Base-by-base conservation (phyloP, 805 yeast species). In the Candida broadrunensis region DNA sequence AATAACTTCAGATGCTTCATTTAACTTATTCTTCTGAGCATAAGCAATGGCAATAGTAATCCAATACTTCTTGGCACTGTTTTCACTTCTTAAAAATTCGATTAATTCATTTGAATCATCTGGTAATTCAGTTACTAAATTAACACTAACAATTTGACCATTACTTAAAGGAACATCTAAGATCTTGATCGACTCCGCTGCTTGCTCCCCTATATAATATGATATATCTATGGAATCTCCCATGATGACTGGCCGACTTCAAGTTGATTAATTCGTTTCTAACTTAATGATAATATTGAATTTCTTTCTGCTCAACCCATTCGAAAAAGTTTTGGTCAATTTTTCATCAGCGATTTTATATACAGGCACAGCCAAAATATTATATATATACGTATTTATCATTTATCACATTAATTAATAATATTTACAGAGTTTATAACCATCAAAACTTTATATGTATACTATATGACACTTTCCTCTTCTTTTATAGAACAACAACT, bases 101-200 rank as follows among this genome's bases (percentile, higher is more conserved):
- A 85, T 80, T 47, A 93, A 72, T 55, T 93, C 98, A 34, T 80
- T 74, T 4, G 96, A 87, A 59, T 91, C 96, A 17, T 87, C 96
- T 4, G 96, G 95, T 42, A 89, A 71, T 55, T 91, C 98, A 26
- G 81, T 80, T 38, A 77, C 77, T 44, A 85, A 73, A 54, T 89
- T 91, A 50, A 93, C 78, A 38, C 88, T 84, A 47, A 91, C 96
- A 46, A 88, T 85, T 64, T 89, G 96, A 16, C 30, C 41, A 52
- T 84, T 86, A 43, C 83, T 55, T 41, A 88, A 68, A 33, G 96
- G 97, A 54, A 91, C 84, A 60, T 81, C 85, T 49, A 80, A 53
- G 30, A 53, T 61, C 21, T 51, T 56, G 32, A 54, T 39, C 14
- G 56, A 41, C 42, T 66, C 68, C 8, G 50, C 51, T 20, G 60